These are phyloP conservation scores for Trichoderma breve DNA, from an alignment of 2,329 filamentous ascomycete species.

Conservation along the genomic window DNA sequence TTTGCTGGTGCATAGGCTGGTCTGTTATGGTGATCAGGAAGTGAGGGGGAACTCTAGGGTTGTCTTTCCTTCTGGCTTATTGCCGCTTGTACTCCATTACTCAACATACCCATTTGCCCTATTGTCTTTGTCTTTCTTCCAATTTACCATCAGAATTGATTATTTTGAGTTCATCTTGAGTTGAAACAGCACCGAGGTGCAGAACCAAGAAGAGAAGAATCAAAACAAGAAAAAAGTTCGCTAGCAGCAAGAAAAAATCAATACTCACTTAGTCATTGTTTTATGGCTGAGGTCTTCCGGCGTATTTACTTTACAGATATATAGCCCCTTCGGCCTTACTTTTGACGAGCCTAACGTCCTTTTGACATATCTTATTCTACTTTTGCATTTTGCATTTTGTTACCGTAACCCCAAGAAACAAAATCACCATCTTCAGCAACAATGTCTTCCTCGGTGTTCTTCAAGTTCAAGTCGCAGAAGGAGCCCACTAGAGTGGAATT, in stretches of 20 bases:
- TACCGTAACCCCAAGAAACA: conserved; percentile 25
- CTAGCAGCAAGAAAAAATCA: conserved; percentile 26
- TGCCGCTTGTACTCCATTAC: conserved; percentile 43
- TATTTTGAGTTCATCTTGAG: conserved; percentile 40
- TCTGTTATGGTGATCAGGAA: conserved; percentile 36
- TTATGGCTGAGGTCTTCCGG: conserved; percentile 27
- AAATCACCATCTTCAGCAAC: conserved; percentile 35
- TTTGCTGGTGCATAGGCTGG: conserved; percentile 30
- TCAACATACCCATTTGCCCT: conserved; percentile 36
- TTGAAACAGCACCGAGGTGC: conserved; percentile 41
- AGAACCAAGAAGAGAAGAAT: conserved; percentile 33
- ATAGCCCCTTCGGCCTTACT: conserved; percentile 15
- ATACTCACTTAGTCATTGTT: conserved; percentile 35
- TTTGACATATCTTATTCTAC: conserved; percentile 23
- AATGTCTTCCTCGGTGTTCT: conserved; percentile 98
- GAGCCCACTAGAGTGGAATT: conserved; percentile 93
- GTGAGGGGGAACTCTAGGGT: conserved; percentile 39
- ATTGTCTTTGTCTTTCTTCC: conserved; percentile 35
- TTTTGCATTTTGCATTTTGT: conserved; percentile 24
- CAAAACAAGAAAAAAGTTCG: conserved; percentile 27
- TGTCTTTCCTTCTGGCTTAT: conserved; percentile 36
- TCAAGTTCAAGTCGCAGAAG: conserved; percentile 99
- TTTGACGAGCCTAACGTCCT: conserved; percentile 19
- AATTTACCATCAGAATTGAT: conserved; percentile 56
- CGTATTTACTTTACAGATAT: conserved; percentile 20